Percentiles rank a stretch among this genome's conserved stretches.
Conservation (phyloP, 2,329 filamentous ascomycete species). For the Fusarium verrucosum region DNA sequence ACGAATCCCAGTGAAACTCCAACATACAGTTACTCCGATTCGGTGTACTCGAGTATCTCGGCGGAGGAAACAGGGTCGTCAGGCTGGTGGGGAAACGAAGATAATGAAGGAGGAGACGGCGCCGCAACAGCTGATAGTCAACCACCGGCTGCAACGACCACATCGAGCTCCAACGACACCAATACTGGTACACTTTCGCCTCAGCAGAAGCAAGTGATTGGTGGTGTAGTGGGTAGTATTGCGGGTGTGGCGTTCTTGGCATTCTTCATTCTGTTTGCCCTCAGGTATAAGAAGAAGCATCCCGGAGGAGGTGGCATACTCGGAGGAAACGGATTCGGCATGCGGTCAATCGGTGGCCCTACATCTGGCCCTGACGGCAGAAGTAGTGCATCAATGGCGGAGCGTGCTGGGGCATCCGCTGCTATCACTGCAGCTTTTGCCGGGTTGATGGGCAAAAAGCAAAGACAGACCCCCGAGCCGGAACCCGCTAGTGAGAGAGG, state of each 20-base stretch:
- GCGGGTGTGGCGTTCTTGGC: slow-evolving; percentile 67
- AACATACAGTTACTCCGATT: slow-evolving; percentile 31
- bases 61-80: slow-evolving; percentile 38
- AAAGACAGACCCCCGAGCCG: slow-evolving; percentile 35
- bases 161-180: slow-evolving; percentile 31
- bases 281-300: slow-evolving; percentile 65
- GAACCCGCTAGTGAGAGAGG: slow-evolving; percentile 61
- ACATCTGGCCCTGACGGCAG: slow-evolving; percentile 25
- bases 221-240: slow-evolving; percentile 66
- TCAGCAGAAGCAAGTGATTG: slow-evolving; percentile 58
- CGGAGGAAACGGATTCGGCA: slow-evolving; percentile 50
- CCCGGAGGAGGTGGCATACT: slow-evolving; percentile 56
- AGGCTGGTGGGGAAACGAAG: slow-evolving; percentile 32
- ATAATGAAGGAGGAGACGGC: slow-evolving; percentile 21
- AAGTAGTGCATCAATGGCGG: slow-evolving; percentile 53
- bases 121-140: slow-evolving; percentile 29
- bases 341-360: slow-evolving; percentile 38
- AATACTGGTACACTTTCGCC: slow-evolving; percentile 43
- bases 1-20: slow-evolving; percentile 26
- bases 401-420: slow-evolving; percentile 51
- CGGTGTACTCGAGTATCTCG: slow-evolving; percentile 41
- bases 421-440: slow-evolving; percentile 61
- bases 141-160: slow-evolving; percentile 38
- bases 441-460: slow-evolving; percentile 55
- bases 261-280: slow-evolving; percentile 61